These are phyloP conservation scores for Tolypocladium ophioglossoides DNA, from an alignment of 2,329 filamentous ascomycete species.

Conservation along the genomic window DNA sequence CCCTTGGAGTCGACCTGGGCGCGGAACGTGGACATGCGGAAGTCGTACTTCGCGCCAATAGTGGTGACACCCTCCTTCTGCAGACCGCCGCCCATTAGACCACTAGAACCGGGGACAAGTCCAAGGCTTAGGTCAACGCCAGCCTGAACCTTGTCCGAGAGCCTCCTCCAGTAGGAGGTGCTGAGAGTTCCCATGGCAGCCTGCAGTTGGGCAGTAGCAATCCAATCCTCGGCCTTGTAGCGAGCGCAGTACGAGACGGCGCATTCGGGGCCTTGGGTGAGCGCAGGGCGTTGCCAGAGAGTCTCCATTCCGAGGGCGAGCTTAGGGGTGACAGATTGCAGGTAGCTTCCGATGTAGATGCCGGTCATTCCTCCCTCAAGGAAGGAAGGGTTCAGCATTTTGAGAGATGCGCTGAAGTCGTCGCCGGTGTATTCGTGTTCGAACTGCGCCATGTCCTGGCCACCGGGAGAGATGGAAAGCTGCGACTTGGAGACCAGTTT, in stretches of 20 bases:
- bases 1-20: slow-evolving; percentile 93
- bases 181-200: slow-evolving; percentile 73
- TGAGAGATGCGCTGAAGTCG: slow-evolving; percentile 89
- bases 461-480: slow-evolving; percentile 70
- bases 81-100: slow-evolving; percentile 64
- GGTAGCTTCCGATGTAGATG: slow-evolving; percentile 90
- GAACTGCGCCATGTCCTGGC: slow-evolving; percentile 81
- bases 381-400: slow-evolving; percentile 89
- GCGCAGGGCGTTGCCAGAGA: slow-evolving; percentile 81
- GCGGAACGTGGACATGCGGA: slow-evolving; percentile 88
- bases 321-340: slow-evolving; percentile 82
- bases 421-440: slow-evolving; percentile 91
- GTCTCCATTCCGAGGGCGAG: slow-evolving; percentile 84
- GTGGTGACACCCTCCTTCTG: slow-evolving; percentile 85
- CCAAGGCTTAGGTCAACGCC: slow-evolving; percentile 91
- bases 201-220: slow-evolving; percentile 81
- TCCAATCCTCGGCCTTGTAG: slow-evolving; percentile 89
- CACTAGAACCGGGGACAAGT: slow-evolving; percentile 54
- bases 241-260: slow-evolving; percentile 81
- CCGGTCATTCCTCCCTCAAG: slow-evolving; percentile 89
- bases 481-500: slow-evolving; percentile 78
- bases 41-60: slow-evolving; percentile 95
- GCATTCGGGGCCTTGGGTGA: slow-evolving; percentile 82
- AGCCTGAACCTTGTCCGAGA: slow-evolving; percentile 93
- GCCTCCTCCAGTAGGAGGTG: slow-evolving; percentile 84